phyloP scores from a whole-genome alignment of 768 basidiomycete genomes.

The Leccinum arenicola region DNA sequence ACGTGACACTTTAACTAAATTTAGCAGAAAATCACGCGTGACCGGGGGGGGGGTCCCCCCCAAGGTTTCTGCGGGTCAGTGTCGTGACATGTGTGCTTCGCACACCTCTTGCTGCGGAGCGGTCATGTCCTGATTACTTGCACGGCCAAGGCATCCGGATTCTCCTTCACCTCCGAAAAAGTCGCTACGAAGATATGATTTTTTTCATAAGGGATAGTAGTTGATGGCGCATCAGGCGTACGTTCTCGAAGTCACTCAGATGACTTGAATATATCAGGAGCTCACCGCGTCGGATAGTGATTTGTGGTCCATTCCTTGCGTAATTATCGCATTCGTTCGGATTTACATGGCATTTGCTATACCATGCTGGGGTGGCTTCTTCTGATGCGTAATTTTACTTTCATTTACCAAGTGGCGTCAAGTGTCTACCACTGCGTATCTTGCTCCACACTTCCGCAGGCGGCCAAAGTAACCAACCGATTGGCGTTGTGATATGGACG shows the following conservation, averaged over 20 bases:
- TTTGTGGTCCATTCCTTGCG: neutral
- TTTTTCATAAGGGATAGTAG: neutral
- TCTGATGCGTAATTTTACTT: no score
- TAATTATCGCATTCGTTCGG: neutral
- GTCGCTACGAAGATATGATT: constrained; percentile 33
- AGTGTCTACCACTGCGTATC: no score
- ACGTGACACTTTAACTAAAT: no score
- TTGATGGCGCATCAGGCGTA: neutral
- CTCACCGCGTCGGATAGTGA: neutral
- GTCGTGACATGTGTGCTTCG: no score
- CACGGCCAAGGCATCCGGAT: constrained; percentile 40
- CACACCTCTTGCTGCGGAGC: no score
- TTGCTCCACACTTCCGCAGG: neutral
- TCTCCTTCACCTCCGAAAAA: constrained; percentile 55
- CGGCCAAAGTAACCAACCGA: neutral
- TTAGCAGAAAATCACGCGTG: no score
- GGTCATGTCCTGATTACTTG: constrained; percentile 36
- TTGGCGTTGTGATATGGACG: neutral
- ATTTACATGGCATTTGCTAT: neutral
- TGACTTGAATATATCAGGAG: neutral
- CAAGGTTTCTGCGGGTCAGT: no score
- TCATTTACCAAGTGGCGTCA: no score
- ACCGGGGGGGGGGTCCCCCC: no score
- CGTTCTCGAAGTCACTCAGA: neutral
- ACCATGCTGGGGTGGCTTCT: neutral